Conservation (phyloP, 2,329 filamentous ascomycete species). For the Huntiella moniliformis region DNA sequence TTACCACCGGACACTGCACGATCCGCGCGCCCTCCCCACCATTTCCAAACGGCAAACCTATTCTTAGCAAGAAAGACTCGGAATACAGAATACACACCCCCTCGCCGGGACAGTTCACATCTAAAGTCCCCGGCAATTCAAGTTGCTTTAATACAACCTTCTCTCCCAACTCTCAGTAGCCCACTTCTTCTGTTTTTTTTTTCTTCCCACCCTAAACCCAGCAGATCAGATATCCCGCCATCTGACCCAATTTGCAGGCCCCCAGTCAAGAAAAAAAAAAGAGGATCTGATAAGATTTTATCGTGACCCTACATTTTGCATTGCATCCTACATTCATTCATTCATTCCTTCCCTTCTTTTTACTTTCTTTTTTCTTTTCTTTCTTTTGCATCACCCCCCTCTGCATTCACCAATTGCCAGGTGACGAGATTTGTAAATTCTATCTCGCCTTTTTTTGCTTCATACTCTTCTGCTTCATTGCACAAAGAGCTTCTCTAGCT, state of each 20-base stretch:
- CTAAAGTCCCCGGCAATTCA: too few relatives aligned
- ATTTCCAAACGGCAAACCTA: too few relatives aligned
- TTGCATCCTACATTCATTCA: background rate
- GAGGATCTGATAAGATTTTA: conserved; percentile 2
- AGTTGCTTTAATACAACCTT: too few relatives aligned
- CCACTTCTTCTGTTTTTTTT: background rate
- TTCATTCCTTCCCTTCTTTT: conserved; percentile 1
- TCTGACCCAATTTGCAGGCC: background rate
- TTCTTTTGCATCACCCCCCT: background rate
- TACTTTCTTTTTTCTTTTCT: background rate
- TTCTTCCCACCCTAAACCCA: background rate
- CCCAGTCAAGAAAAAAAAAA: background rate
- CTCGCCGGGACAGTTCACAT: too few relatives aligned
- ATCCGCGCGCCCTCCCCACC: too few relatives aligned
- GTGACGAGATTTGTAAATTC: background rate
- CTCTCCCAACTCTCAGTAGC: too few relatives aligned
- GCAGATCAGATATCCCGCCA: conserved; percentile 1
- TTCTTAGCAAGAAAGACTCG: too few relatives aligned
- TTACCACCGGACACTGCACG: too few relatives aligned
- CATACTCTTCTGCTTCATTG: too few relatives aligned
- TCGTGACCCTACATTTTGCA: background rate
- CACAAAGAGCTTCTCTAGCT: too few relatives aligned
- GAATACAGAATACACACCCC: too few relatives aligned
- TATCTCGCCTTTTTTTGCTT: background rate
- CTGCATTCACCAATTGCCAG: background rate